Conservation (phyloP, 176 grass and related monocot genomes). For the Cenchrus fungigraminus region DNA sequence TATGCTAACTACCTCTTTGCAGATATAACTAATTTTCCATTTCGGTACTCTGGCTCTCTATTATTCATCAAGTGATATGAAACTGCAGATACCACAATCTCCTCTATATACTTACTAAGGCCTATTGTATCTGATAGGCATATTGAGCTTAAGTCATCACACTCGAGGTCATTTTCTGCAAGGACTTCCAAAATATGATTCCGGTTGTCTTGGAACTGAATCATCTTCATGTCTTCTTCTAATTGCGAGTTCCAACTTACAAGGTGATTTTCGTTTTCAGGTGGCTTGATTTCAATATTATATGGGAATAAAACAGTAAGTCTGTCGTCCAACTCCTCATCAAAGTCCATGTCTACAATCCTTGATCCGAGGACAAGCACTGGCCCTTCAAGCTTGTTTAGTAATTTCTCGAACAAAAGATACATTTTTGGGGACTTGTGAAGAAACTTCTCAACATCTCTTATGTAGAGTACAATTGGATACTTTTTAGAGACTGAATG, state of each 20-base stretch:
- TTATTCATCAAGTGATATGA: slow-evolving; percentile 91
- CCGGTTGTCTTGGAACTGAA: slow-evolving; percentile 80
- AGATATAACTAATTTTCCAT: slow-evolving; percentile 77
- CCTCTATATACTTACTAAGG: slow-evolving; percentile 70
- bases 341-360: slow-evolving; percentile 53
- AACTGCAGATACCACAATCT: slow-evolving; percentile 82
- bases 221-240: slow-evolving; percentile 95
- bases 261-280: slow-evolving; percentile 70
- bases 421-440: slow-evolving; percentile 87
- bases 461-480: slow-evolving; percentile 83
- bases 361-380: slow-evolving; percentile 77
- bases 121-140: slow-evolving; percentile 74
- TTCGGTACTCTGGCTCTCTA: slow-evolving; percentile 72
- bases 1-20: slow-evolving; percentile 65
- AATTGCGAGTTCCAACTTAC: slow-evolving; percentile 87
- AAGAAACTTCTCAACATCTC: slow-evolving; percentile 89
- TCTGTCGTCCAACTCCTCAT: slow-evolving; percentile 68
- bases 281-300: slow-evolving; percentile 77
- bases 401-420: slow-evolving; percentile 74
- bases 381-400: slow-evolving; percentile 72
- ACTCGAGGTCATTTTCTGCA: slow-evolving; percentile 79
- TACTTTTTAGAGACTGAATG: slow-evolving; percentile 76
- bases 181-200: slow-evolving; percentile 86
- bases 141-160: slow-evolving; percentile 77
- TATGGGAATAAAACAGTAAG: slow-evolving; percentile 65